These are phyloP conservation scores for Stromatinia cepivora DNA, from an alignment of 2,329 filamentous ascomycete genomes.

Conservation along the genomic window DNA sequence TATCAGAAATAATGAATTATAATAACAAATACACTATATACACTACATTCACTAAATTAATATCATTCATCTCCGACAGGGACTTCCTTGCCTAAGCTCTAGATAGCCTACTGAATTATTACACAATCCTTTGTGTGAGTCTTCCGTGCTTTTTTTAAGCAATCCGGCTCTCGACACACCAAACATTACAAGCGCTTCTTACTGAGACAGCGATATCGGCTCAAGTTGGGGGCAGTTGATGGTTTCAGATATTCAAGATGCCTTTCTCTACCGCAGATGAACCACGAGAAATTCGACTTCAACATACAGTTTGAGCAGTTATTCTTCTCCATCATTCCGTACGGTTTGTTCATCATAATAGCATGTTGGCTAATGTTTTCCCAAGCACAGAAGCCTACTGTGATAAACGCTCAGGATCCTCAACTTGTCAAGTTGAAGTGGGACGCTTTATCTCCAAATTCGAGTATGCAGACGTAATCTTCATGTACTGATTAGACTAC, in stretches of 20 bases:
- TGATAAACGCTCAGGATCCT: constrained; percentile 39
- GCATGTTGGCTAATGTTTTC: constrained; percentile 39
- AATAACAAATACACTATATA: too few species aligned
- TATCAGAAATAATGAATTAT: too few species aligned
- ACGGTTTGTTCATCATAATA: constrained; percentile 37
- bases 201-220: neutral
- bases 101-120: too few species aligned
- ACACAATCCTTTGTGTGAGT: too few species aligned
- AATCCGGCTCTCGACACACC: too few species aligned
- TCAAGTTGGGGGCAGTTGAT: neutral
- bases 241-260: constrained; percentile 23
- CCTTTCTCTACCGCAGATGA: constrained; percentile 38
- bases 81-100: too few species aligned
- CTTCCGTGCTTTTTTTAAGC: too few species aligned
- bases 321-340: constrained; percentile 41
- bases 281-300: constrained; percentile 40
- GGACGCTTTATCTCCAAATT: constrained; percentile 30
- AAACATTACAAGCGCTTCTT: too few species aligned
- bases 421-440: constrained; percentile 39
- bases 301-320: constrained; percentile 41
- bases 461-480: neutral
- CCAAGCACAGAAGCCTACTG: constrained; percentile 38
- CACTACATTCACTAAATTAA: too few species aligned
- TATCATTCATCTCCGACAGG: too few species aligned
- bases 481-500: constrained; percentile 31